Conservation (phyloP, 2,329 filamentous ascomycete genomes). For the Scleromitrula shiraiana region DNA sequence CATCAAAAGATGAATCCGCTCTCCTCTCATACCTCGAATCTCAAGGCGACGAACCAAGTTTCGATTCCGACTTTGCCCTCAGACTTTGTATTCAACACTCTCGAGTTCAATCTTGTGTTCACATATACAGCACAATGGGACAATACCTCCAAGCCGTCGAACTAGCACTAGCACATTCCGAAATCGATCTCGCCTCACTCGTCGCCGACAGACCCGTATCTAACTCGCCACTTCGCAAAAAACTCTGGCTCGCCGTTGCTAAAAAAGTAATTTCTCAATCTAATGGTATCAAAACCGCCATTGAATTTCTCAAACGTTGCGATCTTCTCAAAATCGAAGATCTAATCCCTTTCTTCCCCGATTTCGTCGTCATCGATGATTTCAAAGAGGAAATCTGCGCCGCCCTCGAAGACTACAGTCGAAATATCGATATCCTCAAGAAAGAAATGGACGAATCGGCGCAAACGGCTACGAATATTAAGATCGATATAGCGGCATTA, state of each 20-base stretch:
- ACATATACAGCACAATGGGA: constrained; percentile 95
- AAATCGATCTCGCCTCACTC: constrained; percentile 80
- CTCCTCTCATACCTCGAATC: constrained; percentile 84
- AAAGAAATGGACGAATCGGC: constrained; percentile 94
- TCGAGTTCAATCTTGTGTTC: constrained; percentile 86
- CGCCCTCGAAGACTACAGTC: constrained; percentile 86
- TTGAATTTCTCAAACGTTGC: constrained; percentile 87
- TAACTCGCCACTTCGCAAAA: constrained; percentile 75
- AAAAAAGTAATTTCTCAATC: constrained; percentile 86
- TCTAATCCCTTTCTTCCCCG: constrained; percentile 94
- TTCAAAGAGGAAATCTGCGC: constrained; percentile 98
- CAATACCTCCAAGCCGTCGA: constrained; percentile 92
- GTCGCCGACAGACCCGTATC: constrained; percentile 82
- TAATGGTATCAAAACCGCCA: constrained; percentile 83
- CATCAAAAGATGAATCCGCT: constrained; percentile 74
- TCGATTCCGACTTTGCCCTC: constrained; percentile 93
- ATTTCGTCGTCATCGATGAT: constrained; percentile 97
- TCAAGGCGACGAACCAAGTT: constrained; percentile 78
- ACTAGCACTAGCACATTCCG: constrained; percentile 79
- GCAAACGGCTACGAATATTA: constrained; percentile 82
- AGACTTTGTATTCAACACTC: constrained; percentile 92
- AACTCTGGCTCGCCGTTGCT: constrained; percentile 90
- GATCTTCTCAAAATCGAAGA: constrained; percentile 93
- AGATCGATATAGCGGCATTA: constrained; percentile 75
- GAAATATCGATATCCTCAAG: constrained; percentile 80